Percentiles rank a stretch among this genome's conserved stretches.
Evolutionary conservation across 805 yeast species (phyloP).

Genomic region (Lipomyces mesembrius): DNA sequence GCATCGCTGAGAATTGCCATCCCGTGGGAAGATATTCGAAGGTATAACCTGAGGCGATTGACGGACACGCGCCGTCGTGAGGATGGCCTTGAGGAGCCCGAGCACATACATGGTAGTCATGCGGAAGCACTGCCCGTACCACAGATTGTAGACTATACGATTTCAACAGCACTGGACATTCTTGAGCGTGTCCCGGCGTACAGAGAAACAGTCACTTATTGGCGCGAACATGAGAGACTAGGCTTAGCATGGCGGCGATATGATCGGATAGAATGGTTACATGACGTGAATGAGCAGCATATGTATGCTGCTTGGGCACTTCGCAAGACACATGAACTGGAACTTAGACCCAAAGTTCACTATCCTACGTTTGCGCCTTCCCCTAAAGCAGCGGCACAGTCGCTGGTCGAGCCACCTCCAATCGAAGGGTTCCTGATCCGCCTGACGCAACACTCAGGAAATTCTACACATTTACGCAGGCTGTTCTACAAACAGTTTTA

Average conservation of each 20-base stretch:
- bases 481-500: constrained; percentile 62
- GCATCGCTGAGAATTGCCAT: constrained; percentile 53
- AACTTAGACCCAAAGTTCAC: constrained; percentile 54
- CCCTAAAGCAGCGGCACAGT: constrained; percentile 27
- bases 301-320: constrained; percentile 53
- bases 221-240: constrained; percentile 44
- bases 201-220: constrained; percentile 35
- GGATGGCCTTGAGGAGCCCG: not conserved
- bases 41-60: constrained; percentile 10
- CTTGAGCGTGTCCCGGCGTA: constrained; percentile 40
- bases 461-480: constrained; percentile 45
- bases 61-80: constrained; percentile 12
- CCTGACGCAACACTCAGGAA: constrained; percentile 58
- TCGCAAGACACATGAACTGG: constrained; percentile 58
- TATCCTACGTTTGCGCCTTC: constrained; percentile 38
- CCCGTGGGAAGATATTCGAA: constrained; percentile 47
- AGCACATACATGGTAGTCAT: not conserved
- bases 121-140: not conserved
- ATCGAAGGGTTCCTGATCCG: constrained; percentile 80
- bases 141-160: constrained; percentile 48
- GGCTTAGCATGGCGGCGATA: constrained; percentile 69
- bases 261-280: constrained; percentile 76
- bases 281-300: constrained; percentile 52
- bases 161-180: constrained; percentile 47
- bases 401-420: constrained; percentile 64